Evolutionary conservation across 1,139 yeast species (phyloP).

Genomic region (Diutina mesorugosa): DNA sequence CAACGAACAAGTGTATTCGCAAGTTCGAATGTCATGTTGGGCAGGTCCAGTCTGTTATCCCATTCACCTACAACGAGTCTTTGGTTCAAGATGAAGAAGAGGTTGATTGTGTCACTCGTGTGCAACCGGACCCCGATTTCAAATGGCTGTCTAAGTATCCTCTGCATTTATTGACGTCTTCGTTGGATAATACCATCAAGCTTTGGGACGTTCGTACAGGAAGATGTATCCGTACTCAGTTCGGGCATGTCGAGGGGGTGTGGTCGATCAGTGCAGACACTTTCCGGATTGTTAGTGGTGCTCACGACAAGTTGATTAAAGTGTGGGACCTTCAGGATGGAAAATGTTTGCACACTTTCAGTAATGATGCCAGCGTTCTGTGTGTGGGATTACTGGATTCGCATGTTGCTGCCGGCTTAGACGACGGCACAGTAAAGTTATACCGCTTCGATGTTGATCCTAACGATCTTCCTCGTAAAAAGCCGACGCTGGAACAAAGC

Average conservation of each 20-base stretch:
- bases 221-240: conserved; percentile 80
- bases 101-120: background rate
- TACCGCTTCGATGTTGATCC: conserved; percentile 48
- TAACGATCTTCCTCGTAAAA: background rate
- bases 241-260: conserved; percentile 96
- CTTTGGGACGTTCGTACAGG: conserved; percentile 87
- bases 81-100: conserved; percentile 28
- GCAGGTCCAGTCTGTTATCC: conserved; percentile 84
- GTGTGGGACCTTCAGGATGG: conserved; percentile 96
- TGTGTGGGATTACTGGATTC: conserved; percentile 89
- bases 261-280: conserved; percentile 96
- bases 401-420: conserved; percentile 81
- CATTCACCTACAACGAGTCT: conserved; percentile 52
- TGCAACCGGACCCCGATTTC: background rate
- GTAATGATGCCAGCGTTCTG: conserved; percentile 61
- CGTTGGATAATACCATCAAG: conserved; percentile 87
- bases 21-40: conserved; percentile 72
- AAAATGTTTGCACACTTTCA: conserved; percentile 84
- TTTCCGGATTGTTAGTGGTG: conserved; percentile 85
- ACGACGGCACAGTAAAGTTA: conserved; percentile 73
- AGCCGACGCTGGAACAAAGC: background rate
- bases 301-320: conserved; percentile 81
- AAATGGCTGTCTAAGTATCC: conserved; percentile 31
- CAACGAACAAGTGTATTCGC: conserved; percentile 63
- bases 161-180: conserved; percentile 74